Evolutionary conservation across 768 basidiomycete genomes (phyloP).

Genomic region (Russula sp.): DNA sequence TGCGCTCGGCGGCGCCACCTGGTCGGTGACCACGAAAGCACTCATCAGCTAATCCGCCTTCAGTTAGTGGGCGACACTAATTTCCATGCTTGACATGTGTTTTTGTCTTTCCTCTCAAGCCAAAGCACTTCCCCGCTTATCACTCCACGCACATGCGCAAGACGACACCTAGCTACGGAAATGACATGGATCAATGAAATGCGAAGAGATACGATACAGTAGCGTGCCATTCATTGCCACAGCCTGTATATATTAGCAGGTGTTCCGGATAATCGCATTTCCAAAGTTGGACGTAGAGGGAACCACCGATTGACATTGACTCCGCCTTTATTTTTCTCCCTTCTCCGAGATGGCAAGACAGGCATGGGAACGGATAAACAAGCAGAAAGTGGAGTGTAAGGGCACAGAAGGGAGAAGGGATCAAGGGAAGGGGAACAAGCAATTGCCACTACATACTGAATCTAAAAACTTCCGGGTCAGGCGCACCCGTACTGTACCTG

Average conservation of each 20-base stretch:
- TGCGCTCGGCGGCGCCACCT: not conserved
- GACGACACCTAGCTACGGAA: not conserved
- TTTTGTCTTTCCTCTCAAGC: not conserved
- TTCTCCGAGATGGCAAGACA: too few species aligned
- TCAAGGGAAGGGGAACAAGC: too few species aligned
- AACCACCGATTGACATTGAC: too few species aligned
- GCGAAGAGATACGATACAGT: not conserved
- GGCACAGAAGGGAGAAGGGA: too few species aligned
- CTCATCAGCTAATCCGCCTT: not conserved
- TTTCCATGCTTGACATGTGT: not conserved
- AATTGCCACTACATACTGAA: conserved; percentile 2
- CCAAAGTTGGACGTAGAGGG: too few species aligned
- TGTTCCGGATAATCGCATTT: too few species aligned
- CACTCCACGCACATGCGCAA: not conserved
- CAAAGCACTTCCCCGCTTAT: not conserved
- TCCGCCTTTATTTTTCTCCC: too few species aligned
- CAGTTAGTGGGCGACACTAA: not conserved
- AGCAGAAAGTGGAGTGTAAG: too few species aligned
- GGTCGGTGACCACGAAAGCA: not conserved
- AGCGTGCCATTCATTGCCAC: not conserved
- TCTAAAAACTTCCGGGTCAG: conserved; percentile 1
- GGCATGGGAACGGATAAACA: too few species aligned
- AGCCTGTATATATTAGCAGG: too few species aligned
- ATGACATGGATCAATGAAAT: not conserved
- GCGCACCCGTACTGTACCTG: not conserved